Base-by-base conservation (phyloP, 768 basidiomycete species). In the Collybia nuda region DNA sequence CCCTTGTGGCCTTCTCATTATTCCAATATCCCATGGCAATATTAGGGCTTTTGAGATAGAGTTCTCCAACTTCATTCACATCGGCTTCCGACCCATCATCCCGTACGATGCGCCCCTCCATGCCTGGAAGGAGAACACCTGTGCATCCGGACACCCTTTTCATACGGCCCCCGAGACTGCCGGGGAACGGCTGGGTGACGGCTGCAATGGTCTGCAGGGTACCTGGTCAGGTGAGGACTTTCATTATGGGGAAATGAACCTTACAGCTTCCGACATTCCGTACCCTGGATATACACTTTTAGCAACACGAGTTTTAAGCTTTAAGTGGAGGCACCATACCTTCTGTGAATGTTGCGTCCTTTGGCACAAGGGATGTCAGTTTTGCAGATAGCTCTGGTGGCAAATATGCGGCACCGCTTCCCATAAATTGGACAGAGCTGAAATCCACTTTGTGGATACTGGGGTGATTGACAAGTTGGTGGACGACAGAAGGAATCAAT, bases 1-100 rank as follows among this genome's bases (percentile, higher is more conserved):
- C 80, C 44, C 69, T 68, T 21, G 81, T 88, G 0, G 87, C 85
- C 52, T 78, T 73, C 44, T 81, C 77, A 60, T 91, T 86, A 40
- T 82, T 80, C 80, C 81, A 85, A 63, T 92, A 93, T 0, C 90
- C 90, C 0, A 81, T 60, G 0, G 81, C 78, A 23, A 89, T 62
- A 53, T 80, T 85, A 0, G 51, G 61, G 14, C 85, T 77, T 32
- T 70, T 73, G 7, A 90, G 58, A 29, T 47, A 48, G 15, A 55
- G 61, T 53, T 85, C 82, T 2, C 84, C 84, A 0, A 75, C 64
- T 59, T 85, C 84, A 44, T 73, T 69, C 7, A 68, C 29, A 2
- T 66, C 73, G 0, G 80, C 84, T 1, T 82, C 75, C 5, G 66
- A 58, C 5, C 85, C 84, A 52, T 86, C 82, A 12, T 82, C 81